Base-by-base conservation (phyloP, 2,329 filamentous ascomycete genomes). In the Colletotrichum endophyticum region DNA sequence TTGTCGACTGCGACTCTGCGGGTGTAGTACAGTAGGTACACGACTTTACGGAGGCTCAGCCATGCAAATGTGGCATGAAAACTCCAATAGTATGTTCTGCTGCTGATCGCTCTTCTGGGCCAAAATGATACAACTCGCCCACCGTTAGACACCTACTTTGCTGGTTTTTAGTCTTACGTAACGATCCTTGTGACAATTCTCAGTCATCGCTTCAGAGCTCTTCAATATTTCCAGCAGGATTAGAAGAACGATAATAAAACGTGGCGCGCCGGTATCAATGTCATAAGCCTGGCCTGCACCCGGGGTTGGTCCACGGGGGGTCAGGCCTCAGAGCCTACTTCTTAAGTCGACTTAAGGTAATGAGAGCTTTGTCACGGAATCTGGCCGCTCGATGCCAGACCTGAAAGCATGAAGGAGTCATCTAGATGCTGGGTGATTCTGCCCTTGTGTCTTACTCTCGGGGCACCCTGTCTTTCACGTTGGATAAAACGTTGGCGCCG, bases 211-310 rank as follows among this genome's bases (percentile, higher is more conserved):
- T 36, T 36, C 0, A 36, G 34, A 36, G 15, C 34, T 36, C 34
- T 36, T 36, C 0, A 16, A 36, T 0, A 16, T 8, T 36, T 8
- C 0, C 34, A 36, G n/a, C 44, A 13, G n/a, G n/a, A 6, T 2
- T 8, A 53, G 11, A 53, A 22, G 44, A 13, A 13, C 13, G 11
- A 22, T 13, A 13, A n/a, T n/a, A 5, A 22, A 13, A 6, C 11
- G 2, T 22, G 0, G 6, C 44, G 11, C 44, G n/a, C n/a, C 6
- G n/a, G 8, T n/a, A 22, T 8, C 44, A 53, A 22, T 22, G 11
- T 49, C 12, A 53, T 22, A 13, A 53, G n/a, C n/a, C n/a, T 53
- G n/a, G 22, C n/a, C n/a, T 53, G 1, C 11, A 5, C 12, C 6
- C 6, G 11, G 19, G 44, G 6, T 53, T 53, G 11, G 6, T 53